These are phyloP conservation scores for Penicillium hordei DNA, from an alignment of 2,329 filamentous ascomycete species.

Conservation along the genomic window DNA sequence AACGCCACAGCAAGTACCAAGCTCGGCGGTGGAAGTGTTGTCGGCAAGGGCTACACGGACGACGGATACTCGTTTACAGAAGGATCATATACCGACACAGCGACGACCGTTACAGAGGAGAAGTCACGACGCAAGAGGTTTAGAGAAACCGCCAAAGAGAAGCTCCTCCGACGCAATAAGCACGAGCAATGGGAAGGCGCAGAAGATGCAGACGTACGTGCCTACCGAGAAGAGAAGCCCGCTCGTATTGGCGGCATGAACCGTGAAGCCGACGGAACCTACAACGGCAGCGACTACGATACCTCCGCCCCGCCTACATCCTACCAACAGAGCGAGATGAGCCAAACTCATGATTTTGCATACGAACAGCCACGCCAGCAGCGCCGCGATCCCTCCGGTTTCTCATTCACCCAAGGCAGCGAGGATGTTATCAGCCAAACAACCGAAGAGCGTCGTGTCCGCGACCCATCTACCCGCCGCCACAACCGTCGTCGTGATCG, in stretches of 20 bases:
- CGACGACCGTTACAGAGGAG: slow-evolving; percentile 42
- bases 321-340: slow-evolving; percentile 48
- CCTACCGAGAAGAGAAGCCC: slow-evolving; percentile 82
- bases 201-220: slow-evolving; percentile 68
- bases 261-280: slow-evolving; percentile 74
- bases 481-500: slow-evolving; percentile 35
- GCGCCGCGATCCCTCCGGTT: slow-evolving; percentile 38
- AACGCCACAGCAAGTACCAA: slow-evolving; percentile 79
- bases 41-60: slow-evolving; percentile 65
- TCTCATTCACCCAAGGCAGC: slow-evolving; percentile 53
- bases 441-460: slow-evolving; percentile 37
- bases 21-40: slow-evolving; percentile 79
- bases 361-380: slow-evolving; percentile 29
- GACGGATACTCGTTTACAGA: slow-evolving; percentile 55
- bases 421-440: slow-evolving; percentile 43
- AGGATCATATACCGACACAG: slow-evolving; percentile 42
- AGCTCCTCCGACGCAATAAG: slow-evolving; percentile 39
- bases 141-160: slow-evolving; percentile 40
- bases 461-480: slow-evolving; percentile 31
- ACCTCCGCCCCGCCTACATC: slow-evolving; percentile 61
- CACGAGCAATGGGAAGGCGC: slow-evolving; percentile 60
- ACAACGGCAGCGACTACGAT: slow-evolving; percentile 73
- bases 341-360: slow-evolving; percentile 49
- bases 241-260: slow-evolving; percentile 90
- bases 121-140: slow-evolving; percentile 31